Percentiles rank a stretch among this genome's conserved stretches.
phyloP scores from a whole-genome alignment of 208 protist genomes.

The Crithidia bombi region DNA sequence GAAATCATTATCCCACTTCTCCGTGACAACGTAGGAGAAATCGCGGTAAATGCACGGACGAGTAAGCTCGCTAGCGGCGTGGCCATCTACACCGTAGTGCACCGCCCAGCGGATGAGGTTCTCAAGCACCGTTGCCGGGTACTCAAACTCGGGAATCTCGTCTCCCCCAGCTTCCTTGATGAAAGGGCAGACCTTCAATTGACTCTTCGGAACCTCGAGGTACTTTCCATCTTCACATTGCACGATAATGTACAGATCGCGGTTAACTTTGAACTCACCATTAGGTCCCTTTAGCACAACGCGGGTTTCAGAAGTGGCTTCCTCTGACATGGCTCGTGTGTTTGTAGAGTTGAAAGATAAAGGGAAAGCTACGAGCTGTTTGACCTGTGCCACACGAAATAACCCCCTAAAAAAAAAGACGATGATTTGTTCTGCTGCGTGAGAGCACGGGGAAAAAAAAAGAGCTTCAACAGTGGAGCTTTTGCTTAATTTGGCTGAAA shows the following conservation, averaged over 20 bases:
- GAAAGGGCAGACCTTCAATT: conserved; percentile 50
- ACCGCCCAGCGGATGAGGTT: conserved; percentile 61
- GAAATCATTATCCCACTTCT: conserved; percentile 75
- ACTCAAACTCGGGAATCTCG: conserved; percentile 54
- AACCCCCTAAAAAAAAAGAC: too few relatives aligned
- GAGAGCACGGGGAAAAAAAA: conserved; percentile 1
- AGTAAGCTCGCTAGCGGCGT: conserved; percentile 49
- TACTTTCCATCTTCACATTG: conserved; percentile 71
- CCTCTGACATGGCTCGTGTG: conserved; percentile 16
- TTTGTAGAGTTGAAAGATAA: not conserved
- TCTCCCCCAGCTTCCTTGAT: conserved; percentile 38
- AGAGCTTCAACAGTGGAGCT: not conserved
- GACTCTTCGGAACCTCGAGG: conserved; percentile 45
- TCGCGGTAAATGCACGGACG: conserved; percentile 78
- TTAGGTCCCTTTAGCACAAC: conserved; percentile 40
- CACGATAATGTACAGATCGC: conserved; percentile 37
- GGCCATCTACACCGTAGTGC: conserved; percentile 62
- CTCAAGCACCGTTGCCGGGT: conserved; percentile 62
- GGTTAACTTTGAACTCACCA: conserved; percentile 43
- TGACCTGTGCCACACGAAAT: too few relatives aligned
- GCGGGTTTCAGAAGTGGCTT: conserved; percentile 29
- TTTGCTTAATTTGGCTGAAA: not conserved
- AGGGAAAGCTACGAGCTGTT: too few relatives aligned
- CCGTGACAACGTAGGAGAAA: conserved; percentile 60
- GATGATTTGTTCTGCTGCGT: too few relatives aligned